These are phyloP conservation scores for Wickerhamomyces bisporus DNA, from an alignment of 805 yeast genomes.

Conservation along the genomic window DNA sequence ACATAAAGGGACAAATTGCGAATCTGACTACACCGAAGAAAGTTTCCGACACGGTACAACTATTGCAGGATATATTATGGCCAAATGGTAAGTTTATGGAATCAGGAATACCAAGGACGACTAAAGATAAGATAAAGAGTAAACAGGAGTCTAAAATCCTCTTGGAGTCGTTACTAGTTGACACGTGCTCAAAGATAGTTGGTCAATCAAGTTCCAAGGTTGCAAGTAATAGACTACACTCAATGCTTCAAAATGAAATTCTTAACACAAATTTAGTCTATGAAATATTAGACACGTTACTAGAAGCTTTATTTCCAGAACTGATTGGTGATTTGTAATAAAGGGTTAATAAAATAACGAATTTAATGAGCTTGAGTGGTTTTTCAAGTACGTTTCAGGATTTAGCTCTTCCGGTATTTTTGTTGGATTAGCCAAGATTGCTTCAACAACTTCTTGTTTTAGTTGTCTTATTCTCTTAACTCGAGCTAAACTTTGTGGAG, in stretches of 20 bases:
- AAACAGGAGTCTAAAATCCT: slow-evolving; percentile 54
- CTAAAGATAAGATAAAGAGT: slow-evolving; percentile 46
- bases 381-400: too few relatives aligned
- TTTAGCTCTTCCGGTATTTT: too few relatives aligned
- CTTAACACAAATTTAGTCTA: slow-evolving; percentile 62
- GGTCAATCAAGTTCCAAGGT: slow-evolving; percentile 59
- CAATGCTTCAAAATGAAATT: slow-evolving; percentile 67
- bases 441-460: background rate
- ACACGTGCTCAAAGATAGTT: slow-evolving; percentile 65
- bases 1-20: slow-evolving; percentile 34
- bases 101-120: slow-evolving; percentile 40
- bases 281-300: slow-evolving; percentile 51
- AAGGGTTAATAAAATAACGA: background rate
- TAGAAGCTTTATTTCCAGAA: slow-evolving; percentile 34
- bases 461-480: background rate
- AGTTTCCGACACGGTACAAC: slow-evolving; percentile 35
- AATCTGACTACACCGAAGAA: slow-evolving; percentile 38
- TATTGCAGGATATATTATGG: slow-evolving; percentile 35
- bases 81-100: slow-evolving; percentile 50
- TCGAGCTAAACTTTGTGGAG: background rate
- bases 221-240: slow-evolving; percentile 58
- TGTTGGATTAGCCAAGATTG: too few relatives aligned
- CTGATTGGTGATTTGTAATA: slow-evolving; percentile 2
- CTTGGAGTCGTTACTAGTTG: slow-evolving; percentile 53
- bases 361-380: background rate